A percentile compares a stretch with the other conserved stretches of the same genome.
Conservation (phyloP, 257 asterid species). For the Solanum stenotomum region DNA sequence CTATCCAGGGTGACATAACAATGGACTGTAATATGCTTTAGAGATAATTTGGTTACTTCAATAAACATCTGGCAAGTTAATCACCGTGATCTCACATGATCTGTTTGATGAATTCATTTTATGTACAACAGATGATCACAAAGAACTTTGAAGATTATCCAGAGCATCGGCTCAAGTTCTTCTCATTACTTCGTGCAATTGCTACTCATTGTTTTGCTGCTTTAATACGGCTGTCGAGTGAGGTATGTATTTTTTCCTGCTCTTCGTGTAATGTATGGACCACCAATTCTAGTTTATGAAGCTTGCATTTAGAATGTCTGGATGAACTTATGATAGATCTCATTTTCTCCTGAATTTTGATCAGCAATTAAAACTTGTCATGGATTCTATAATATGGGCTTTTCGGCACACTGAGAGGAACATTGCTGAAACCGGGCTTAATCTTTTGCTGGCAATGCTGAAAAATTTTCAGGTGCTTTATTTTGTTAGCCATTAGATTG, state of each 20-base stretch:
- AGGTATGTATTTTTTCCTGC: conserved; percentile 31
- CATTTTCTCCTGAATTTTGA: conserved; percentile 2
- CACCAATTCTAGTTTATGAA: neutral
- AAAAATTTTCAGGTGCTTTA: conserved; percentile 77
- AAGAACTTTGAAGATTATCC: conserved; percentile 98
- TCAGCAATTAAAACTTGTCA: conserved; percentile 94
- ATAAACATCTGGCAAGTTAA: neutral
- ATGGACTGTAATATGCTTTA: neutral
- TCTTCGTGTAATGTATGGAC: neutral
- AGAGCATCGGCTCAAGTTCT: conserved; percentile 95
- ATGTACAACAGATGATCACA: conserved; percentile 75
- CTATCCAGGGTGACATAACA: neutral
- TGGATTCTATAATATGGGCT: conserved; percentile 99
- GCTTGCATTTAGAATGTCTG: neutral
- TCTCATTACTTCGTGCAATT: conserved; percentile 88
- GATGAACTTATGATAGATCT: neutral
- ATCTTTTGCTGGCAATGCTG: conserved; percentile 81
- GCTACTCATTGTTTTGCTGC: conserved; percentile 93
- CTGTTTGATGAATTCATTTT: neutral
- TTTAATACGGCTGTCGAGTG: conserved; percentile 76
- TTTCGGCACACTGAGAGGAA: conserved; percentile 98
- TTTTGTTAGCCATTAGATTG: neutral
- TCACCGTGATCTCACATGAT: neutral
- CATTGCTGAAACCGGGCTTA: conserved; percentile 97
- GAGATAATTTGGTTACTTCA: neutral